Base-by-base conservation (phyloP, 2,329 filamentous ascomycete genomes). In the Fusarium coffeatum region DNA sequence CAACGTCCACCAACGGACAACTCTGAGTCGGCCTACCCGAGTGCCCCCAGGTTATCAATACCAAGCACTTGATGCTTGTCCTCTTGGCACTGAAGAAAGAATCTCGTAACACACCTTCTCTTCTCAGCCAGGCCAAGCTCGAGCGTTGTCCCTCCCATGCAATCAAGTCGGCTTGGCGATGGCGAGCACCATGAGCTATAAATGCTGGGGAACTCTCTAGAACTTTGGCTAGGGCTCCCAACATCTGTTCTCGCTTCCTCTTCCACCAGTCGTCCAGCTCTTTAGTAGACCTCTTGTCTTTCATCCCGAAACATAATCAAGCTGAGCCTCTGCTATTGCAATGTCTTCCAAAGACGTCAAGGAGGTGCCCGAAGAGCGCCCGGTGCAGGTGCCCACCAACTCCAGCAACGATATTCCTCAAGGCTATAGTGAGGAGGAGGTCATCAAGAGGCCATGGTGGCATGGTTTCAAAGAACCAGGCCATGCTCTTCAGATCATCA, bases 401-500 rank as follows among this genome's bases (percentile, higher is more conserved):
- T 69, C 71, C 0, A 68, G 69, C 41, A 55, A 32, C 28, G 61
- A 70, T 10, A 34, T 51, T 23, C 55, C 64, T 20, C 45, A 59
- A n/a, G 60, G 30, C 11, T 69, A 59, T 43, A 43, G 15, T 18
- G 42, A 75, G 30, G 59, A 64, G 48, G 46, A 64, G n/a, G 48
- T 71, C 30, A 47, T 72, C 30, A 79, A 80, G 72, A 77, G 67
- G 59, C 73, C 73, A 20, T 80, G 78, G 71, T 80, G 79, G 77
- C 72, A 82, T 63, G 74, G 76, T 5, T 68, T 83, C 51, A 79
- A 79, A 53, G 76, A 79, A 55, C 80, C 81, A 2, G 84, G 83
- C 8, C 84, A 82, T 2, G 83, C 83, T 27, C 71, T 82, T 46
- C 85, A 87, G 69, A 87, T 87, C 65, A 80, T 87, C 69, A 72